Evolutionary conservation across 305 asterid species (phyloP).

Genomic region (Fraxinus platypoda): DNA sequence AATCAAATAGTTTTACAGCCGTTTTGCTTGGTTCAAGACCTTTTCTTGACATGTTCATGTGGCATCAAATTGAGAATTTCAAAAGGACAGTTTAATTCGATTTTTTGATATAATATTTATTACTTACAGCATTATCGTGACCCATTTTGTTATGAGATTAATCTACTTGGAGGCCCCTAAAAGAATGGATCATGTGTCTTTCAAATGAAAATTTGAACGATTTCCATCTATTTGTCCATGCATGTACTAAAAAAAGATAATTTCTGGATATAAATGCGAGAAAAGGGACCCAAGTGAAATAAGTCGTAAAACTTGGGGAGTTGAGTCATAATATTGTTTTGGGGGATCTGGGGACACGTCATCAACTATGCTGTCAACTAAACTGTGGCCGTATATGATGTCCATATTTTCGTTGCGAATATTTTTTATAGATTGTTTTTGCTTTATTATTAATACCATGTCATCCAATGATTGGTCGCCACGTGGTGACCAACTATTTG

Average conservation of each 20-base stretch:
- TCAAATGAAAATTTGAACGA: background rate
- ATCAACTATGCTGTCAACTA: slow-evolving; percentile 17
- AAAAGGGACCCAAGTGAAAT: background rate
- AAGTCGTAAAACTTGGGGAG: background rate
- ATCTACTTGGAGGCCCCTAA: background rate
- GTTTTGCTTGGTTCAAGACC: background rate
- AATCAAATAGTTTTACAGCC: background rate
- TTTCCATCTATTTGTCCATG: background rate
- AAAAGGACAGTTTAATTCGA: background rate
- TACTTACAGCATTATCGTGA: background rate
- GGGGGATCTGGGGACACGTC: slow-evolving; percentile 28
- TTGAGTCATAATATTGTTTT: background rate
- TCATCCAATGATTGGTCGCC: slow-evolving; percentile 9
- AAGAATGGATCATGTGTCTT: background rate
- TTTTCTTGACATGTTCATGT: background rate
- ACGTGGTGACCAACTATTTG: background rate
- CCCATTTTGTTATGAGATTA: background rate
- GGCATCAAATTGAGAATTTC: background rate
- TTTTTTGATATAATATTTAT: background rate
- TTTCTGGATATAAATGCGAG: background rate
- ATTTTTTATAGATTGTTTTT: background rate
- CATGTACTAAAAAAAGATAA: background rate
- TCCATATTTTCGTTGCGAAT: slow-evolving; percentile 9
- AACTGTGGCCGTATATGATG: slow-evolving; percentile 31
- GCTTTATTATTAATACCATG: background rate